Conservation (phyloP, 2,329 filamentous ascomycete genomes). For the Xylariaceae sp. region DNA sequence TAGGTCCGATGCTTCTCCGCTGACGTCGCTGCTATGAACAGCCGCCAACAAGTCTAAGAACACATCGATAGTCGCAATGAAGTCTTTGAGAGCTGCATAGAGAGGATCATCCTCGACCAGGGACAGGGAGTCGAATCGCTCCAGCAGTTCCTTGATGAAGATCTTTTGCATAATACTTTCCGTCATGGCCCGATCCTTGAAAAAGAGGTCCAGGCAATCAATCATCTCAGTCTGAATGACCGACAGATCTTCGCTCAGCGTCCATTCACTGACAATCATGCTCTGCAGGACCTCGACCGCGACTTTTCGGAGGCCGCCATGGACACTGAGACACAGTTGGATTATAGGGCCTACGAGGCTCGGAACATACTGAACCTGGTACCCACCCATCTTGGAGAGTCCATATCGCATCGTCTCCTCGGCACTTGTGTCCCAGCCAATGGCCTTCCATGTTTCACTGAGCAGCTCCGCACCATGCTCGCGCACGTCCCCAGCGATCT, state of each 20-base stretch:
- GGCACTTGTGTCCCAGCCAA: conserved; percentile 85
- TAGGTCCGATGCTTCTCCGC: conserved; percentile 71
- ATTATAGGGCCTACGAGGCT: conserved; percentile 86
- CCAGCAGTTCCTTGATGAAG: conserved; percentile 80
- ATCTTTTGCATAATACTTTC: conserved; percentile 89
- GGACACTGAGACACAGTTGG: conserved; percentile 89
- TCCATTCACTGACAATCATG: conserved; percentile 99
- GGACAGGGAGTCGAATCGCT: conserved; percentile 69
- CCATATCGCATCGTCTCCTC: conserved; percentile 77
- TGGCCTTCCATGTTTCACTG: conserved; percentile 83
- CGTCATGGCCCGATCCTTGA: conserved; percentile 81
- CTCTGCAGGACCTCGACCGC: conserved; percentile 91
- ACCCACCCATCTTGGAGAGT: conserved; percentile 81
- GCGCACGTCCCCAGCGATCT: conserved; percentile 93
- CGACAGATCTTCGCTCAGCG: conserved; percentile 82
- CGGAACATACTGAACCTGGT: conserved; percentile 97
- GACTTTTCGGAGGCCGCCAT: conserved; percentile 82
- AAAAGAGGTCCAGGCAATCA: conserved; percentile 82
- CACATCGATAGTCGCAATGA: conserved; percentile 82
- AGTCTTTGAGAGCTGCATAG: conserved; percentile 67
- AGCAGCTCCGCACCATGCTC: conserved; percentile 86
- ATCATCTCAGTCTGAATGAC: conserved; percentile 96
- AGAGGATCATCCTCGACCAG: conserved; percentile 65
- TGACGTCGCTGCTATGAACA: conserved; percentile 71
- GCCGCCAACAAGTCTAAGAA: conserved; percentile 86